Conservation (phyloP, 2,329 filamentous ascomycete genomes). For the Xylaria polymorpha region DNA sequence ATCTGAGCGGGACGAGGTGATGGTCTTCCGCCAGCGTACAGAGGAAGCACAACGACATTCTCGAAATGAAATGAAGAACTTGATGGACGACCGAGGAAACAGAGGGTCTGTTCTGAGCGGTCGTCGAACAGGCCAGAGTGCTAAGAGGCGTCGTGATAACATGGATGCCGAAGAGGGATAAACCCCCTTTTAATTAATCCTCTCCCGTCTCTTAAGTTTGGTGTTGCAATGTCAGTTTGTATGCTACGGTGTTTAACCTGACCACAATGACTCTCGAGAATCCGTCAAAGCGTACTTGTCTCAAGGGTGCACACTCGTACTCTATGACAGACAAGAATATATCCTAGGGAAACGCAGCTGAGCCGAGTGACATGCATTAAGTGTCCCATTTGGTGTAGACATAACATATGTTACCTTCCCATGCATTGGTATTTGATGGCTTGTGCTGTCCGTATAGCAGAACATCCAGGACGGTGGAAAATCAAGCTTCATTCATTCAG, state of each 20-base stretch:
- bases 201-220: not conserved
- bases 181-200: not conserved
- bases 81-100: conserved; percentile 76
- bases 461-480: not conserved
- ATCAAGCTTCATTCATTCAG: not conserved
- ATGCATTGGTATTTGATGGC: not conserved
- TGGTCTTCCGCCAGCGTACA: conserved; percentile 81
- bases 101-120: conserved; percentile 61
- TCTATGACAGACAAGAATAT: not conserved
- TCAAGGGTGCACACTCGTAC: not conserved
- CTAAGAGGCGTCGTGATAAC: conserved; percentile 61
- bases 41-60: conserved; percentile 86
- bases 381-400: not conserved
- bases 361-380: not conserved
- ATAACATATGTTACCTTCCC: not conserved
- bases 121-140: conserved; percentile 55
- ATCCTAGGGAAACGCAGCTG: not conserved
- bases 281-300: not conserved
- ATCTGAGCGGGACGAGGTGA: conserved; percentile 82
- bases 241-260: not conserved
- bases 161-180: conserved; percentile 83
- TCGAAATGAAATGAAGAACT: conserved; percentile 82
- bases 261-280: not conserved
- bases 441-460: not conserved
- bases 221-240: not conserved